phyloP scores from a whole-genome alignment of 164 flowering plant genomes.

The Malania oleifera region DNA sequence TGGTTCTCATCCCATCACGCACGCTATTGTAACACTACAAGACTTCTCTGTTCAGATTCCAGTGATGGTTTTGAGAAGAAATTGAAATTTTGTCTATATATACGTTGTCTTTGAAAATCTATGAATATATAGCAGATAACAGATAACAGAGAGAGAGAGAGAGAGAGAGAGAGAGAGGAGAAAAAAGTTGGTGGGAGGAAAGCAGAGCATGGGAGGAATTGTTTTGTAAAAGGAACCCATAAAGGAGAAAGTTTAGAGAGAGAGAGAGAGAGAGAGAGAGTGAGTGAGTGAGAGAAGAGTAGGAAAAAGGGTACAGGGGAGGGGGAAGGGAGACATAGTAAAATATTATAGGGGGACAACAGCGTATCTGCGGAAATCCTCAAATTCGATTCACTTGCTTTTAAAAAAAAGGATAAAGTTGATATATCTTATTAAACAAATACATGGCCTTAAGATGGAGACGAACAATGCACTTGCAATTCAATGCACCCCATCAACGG shows the following conservation, averaged over 20 bases:
- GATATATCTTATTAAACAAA: constrained; percentile 20
- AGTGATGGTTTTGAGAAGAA: no score
- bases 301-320: constrained; percentile 17
- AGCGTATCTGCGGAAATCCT: constrained; percentile 75
- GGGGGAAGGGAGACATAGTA: constrained; percentile 15
- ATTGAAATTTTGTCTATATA: no score
- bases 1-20: no score
- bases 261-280: neutral
- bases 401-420: constrained; percentile 32
- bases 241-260: neutral
- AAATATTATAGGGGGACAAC: constrained; percentile 38
- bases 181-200: no score
- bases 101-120: no score
- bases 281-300: constrained; percentile 2
- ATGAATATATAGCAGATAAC: neutral
- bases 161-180: neutral
- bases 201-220: neutral
- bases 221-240: neutral
- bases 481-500: constrained; percentile 12
- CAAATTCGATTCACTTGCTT: constrained; percentile 74
- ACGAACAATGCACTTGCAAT: constrained; percentile 1
- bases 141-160: neutral
- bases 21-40: no score
- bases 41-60: no score
- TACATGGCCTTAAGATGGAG: neutral